These are phyloP conservation scores for Scedosporium dehoogii DNA, from an alignment of 2,329 filamentous ascomycete species.

Conservation along the genomic window DNA sequence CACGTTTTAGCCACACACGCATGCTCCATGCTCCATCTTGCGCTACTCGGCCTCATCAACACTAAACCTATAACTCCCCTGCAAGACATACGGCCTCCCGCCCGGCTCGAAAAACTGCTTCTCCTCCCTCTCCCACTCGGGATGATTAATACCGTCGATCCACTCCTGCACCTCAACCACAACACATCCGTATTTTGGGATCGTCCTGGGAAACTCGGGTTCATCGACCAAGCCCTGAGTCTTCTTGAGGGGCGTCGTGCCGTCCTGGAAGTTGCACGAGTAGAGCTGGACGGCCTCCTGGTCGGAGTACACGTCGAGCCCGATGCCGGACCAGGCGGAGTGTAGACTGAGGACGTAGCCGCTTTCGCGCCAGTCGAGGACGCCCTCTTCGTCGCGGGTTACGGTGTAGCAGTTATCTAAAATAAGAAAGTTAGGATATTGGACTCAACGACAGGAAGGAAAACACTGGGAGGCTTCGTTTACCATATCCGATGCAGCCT, in stretches of 20 bases:
- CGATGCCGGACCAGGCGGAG: conserved; percentile 71
- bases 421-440: too few species aligned
- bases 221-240: conserved; percentile 56
- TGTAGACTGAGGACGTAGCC: conserved; percentile 57
- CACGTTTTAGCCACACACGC: too few species aligned
- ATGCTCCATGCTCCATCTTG: conserved; percentile 13
- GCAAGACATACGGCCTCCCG: conserved; percentile 49
- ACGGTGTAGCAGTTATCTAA: conserved; percentile 63
- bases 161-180: conserved; percentile 90
- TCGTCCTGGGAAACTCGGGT: conserved; percentile 46
- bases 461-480: conserved; percentile 15
- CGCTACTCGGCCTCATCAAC: conserved; percentile 23
- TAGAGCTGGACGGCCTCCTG: conserved; percentile 87
- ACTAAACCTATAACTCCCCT: conserved; percentile 52
- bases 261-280: conserved; percentile 69
- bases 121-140: conserved; percentile 64
- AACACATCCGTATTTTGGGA: conserved; percentile 71
- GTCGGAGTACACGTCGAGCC: conserved; percentile 70
- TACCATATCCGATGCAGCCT: conserved; percentile 78
- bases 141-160: conserved; percentile 90
- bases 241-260: conserved; percentile 56
- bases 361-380: conserved; percentile 53
- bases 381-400: conserved; percentile 46
- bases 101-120: conserved; percentile 53
- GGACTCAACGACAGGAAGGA: conserved; percentile 31